Conservation (phyloP, 805 yeast genomes). For the Kodamaea restingae region DNA sequence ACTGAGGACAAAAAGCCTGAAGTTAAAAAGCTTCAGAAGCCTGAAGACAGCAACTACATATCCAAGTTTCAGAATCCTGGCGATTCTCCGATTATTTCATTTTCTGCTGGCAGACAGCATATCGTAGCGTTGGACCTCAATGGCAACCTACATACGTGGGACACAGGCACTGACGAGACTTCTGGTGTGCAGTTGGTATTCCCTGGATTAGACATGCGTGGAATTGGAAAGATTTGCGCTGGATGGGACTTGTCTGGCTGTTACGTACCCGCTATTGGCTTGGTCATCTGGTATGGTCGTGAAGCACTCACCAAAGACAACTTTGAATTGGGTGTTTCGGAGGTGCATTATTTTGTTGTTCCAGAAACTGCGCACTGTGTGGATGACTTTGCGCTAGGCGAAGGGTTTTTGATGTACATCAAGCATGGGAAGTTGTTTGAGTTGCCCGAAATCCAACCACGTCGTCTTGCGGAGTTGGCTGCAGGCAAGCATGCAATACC, state of each 20-base stretch:
- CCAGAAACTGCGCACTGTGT: constrained; percentile 39
- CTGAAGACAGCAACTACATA: constrained; percentile 9
- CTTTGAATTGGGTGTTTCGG: constrained; percentile 14
- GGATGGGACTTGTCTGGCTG: constrained; percentile 67
- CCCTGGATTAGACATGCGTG: constrained; percentile 19
- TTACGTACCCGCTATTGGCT: constrained; percentile 45
- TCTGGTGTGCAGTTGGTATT: constrained; percentile 46
- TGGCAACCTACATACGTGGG: constrained; percentile 61
- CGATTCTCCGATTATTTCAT: constrained; percentile 35
- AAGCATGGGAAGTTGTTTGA: constrained; percentile 42
- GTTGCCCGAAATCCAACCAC: constrained; percentile 15
- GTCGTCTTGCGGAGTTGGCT: constrained; percentile 3
- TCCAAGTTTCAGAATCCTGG: constrained; percentile 19
- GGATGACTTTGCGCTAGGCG: constrained; percentile 54
- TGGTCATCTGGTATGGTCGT: constrained; percentile 54
- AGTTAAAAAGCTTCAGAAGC: too few relatives aligned
- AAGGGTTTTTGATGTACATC: constrained; percentile 49
- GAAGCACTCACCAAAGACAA: constrained; percentile 17
- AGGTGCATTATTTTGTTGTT: constrained; percentile 40
- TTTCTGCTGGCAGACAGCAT: constrained; percentile 63
- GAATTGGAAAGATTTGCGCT: constrained; percentile 48
- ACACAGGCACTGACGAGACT: constrained; percentile 30
- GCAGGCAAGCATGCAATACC: constrained; percentile 1
- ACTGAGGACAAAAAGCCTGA: too few relatives aligned
- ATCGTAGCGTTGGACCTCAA: constrained; percentile 54